Percentiles rank a stretch among this genome's conserved stretches.
These are phyloP conservation scores for Jamesozyma piceae DNA, from an alignment of 805 yeast genomes.

Conservation along the genomic window DNA sequence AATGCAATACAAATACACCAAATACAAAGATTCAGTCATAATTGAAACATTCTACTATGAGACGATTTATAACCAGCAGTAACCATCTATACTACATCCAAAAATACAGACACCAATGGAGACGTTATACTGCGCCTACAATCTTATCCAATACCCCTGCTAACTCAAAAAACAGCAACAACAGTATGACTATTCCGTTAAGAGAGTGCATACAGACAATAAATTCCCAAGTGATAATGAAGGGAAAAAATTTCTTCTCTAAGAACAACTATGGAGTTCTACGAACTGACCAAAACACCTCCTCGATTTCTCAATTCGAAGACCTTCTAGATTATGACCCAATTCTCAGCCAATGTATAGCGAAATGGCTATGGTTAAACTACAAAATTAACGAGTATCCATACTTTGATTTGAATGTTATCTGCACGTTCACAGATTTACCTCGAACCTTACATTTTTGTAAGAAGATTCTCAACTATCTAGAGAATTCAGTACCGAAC, in stretches of 20 bases:
- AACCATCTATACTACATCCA: no score
- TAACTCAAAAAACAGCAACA: no score
- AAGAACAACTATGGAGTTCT: no score
- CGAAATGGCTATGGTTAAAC: constrained; percentile 64
- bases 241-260: constrained; percentile 12
- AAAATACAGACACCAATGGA: no score
- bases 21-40: no score
- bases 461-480: constrained; percentile 15
- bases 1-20: no score
- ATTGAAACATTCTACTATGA: no score
- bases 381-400: constrained; percentile 62
- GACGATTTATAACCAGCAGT: no score
- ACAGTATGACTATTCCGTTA: no score
- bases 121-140: no score
- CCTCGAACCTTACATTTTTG: constrained; percentile 15
- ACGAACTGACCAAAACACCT: background rate
- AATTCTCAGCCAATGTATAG: constrained; percentile 34
- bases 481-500: constrained; percentile 9
- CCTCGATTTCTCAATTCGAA: background rate
- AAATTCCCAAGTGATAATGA: constrained; percentile 11
- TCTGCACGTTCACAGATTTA: constrained; percentile 23
- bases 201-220: constrained; percentile 14
- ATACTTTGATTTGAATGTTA: constrained; percentile 47
- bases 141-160: no score
- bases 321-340: constrained; percentile 5